These are phyloP conservation scores for Zymoseptoria pseudotritici DNA, from an alignment of 2,329 filamentous ascomycete species.

Conservation along the genomic window DNA sequence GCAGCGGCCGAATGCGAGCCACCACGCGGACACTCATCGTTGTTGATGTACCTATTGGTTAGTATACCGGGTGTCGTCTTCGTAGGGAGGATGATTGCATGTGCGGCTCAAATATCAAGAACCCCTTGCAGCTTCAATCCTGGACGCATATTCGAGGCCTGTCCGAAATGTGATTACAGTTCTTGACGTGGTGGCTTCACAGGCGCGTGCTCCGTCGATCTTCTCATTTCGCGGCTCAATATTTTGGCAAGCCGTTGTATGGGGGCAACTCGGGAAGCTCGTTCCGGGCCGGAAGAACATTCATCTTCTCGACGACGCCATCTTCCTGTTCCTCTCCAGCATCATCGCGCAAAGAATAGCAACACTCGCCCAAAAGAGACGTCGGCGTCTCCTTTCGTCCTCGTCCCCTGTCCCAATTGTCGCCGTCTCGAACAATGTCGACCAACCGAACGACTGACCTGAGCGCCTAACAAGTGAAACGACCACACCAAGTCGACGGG, in stretches of 20 bases:
- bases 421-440: background rate
- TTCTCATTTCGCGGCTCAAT: background rate
- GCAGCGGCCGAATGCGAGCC: constrained; percentile 79
- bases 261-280: background rate
- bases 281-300: background rate
- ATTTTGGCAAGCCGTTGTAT: background rate
- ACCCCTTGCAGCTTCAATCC: background rate
- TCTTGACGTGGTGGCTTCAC: background rate
- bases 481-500: background rate
- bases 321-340: background rate
- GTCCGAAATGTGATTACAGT: background rate
- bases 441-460: background rate
- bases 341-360: background rate
- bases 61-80: constrained; percentile 1
- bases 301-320: background rate
- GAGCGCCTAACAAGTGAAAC: background rate
- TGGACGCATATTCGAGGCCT: background rate
- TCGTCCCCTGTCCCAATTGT: constrained; percentile 3
- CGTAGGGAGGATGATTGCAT: constrained; percentile 4
- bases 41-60: background rate
- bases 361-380: background rate
- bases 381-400: background rate
- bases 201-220: background rate
- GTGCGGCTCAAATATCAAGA: background rate
- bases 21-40: constrained; percentile 68